Conservation (phyloP, 345 rosid genomes). For the Bruguiera parviflora region DNA sequence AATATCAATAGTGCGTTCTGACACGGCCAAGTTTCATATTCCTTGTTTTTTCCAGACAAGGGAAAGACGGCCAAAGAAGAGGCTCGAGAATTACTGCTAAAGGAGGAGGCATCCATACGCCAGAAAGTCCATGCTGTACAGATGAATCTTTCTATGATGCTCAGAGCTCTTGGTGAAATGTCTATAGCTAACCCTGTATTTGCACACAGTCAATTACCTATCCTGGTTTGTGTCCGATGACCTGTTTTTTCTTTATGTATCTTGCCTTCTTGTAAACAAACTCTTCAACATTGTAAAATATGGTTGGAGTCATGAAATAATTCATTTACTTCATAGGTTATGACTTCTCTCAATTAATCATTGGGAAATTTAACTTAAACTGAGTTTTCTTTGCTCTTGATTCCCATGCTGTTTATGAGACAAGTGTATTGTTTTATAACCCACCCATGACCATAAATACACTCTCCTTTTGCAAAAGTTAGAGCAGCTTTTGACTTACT, state of each 20-base stretch:
- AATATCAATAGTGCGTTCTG: background rate
- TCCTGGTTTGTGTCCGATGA: constrained; percentile 58
- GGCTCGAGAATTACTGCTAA: constrained; percentile 85
- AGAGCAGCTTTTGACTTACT: background rate
- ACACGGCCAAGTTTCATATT: constrained; percentile 5
- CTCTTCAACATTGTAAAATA: background rate
- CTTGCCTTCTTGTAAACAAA: background rate
- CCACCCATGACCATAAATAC: too few relatives aligned
- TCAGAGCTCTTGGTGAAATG: constrained; percentile 85
- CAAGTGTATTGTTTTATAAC: background rate
- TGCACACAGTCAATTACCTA: constrained; percentile 89
- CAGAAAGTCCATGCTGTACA: constrained; percentile 62
- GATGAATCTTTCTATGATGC: constrained; percentile 63
- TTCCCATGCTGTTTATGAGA: background rate
- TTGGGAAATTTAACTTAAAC: background rate
- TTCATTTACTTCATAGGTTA: too few relatives aligned
- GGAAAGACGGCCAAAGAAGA: constrained; percentile 93
- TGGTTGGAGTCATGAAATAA: too few relatives aligned
- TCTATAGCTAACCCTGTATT: constrained; percentile 81
- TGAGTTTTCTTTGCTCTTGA: background rate
- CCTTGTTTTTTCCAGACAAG: constrained; percentile 51
- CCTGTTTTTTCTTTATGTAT: background rate
- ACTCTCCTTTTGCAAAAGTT: background rate
- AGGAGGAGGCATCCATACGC: constrained; percentile 79
- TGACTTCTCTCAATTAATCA: too few relatives aligned